Evolutionary conservation across 164 flowering plant species (phyloP).

Genomic region (Annona cherimola): DNA sequence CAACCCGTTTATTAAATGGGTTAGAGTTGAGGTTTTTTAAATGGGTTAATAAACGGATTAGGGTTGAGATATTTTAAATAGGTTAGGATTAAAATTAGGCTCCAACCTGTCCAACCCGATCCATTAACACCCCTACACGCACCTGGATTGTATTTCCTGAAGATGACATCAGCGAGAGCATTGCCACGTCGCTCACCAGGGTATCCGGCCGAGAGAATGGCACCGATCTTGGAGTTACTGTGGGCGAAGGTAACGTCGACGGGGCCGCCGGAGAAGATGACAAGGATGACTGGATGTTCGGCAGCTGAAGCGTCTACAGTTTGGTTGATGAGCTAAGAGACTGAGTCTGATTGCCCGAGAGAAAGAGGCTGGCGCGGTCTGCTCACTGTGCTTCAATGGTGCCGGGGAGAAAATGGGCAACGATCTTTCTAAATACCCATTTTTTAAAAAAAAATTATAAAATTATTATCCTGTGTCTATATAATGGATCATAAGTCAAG

Average conservation of each 20-base stretch:
- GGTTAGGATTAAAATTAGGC: no score
- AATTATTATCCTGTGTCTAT: no score
- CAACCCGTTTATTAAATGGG: no score
- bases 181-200: constrained; percentile 44
- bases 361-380: constrained; percentile 29
- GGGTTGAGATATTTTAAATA: no score
- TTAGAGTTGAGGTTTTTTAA: no score
- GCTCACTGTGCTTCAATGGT: constrained; percentile 29
- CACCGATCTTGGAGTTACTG: constrained; percentile 18
- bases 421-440: no score
- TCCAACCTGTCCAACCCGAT: no score
- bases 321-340: constrained; percentile 9
- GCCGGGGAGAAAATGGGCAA: no score
- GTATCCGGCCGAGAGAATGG: constrained; percentile 48
- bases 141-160: constrained; percentile 19
- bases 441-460: no score
- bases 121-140: not conserved
- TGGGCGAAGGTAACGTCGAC: constrained; percentile 45
- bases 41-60: no score
- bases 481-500: no score
- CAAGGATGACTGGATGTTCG: constrained; percentile 28
- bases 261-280: constrained; percentile 36
- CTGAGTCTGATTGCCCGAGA: constrained; percentile 33
- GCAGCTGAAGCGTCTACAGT: constrained; percentile 21
- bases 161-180: constrained; percentile 29